Percentiles rank a stretch among this genome's conserved stretches.
Conservation (phyloP, 2,329 filamentous ascomycete species). For the Cadophora sp. region DNA sequence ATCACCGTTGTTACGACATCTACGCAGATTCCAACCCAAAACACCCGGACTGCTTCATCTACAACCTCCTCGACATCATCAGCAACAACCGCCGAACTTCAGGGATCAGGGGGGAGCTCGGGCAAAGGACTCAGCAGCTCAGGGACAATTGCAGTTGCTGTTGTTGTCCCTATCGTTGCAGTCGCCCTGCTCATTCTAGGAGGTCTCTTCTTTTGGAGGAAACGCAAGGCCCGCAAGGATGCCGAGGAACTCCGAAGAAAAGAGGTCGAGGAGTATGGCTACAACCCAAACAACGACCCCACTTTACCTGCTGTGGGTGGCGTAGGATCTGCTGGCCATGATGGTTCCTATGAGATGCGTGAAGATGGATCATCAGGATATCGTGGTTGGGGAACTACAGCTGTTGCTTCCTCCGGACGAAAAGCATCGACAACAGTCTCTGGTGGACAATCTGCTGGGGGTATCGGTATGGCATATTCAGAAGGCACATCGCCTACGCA, state of each 20-base stretch:
- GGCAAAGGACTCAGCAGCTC: constrained; percentile 56
- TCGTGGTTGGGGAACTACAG: constrained; percentile 90
- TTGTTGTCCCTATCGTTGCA: constrained; percentile 90
- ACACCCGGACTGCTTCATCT: background rate
- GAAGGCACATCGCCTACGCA: constrained; percentile 75
- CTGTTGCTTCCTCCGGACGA: constrained; percentile 71
- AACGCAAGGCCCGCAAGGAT: constrained; percentile 82
- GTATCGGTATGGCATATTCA: constrained; percentile 71
- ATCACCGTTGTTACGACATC: constrained; percentile 33
- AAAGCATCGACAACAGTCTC: constrained; percentile 92
- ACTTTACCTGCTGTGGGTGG: constrained; percentile 66
- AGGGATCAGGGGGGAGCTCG: constrained; percentile 8
- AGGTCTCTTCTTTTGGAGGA: constrained; percentile 86
- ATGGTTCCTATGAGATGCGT: constrained; percentile 73
- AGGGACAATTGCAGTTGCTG: constrained; percentile 87
- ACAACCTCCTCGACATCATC: constrained; percentile 33
- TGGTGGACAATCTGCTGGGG: constrained; percentile 63
- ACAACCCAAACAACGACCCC: constrained; percentile 96
- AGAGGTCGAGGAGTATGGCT: constrained; percentile 96
- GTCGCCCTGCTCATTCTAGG: constrained; percentile 81
- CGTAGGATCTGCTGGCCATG: constrained; percentile 50
- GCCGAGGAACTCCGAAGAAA: constrained; percentile 90
- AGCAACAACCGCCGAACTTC: constrained; percentile 38
- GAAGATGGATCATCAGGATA: constrained; percentile 83
- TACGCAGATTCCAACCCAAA: constrained; percentile 26